Percentiles rank a stretch among this genome's conserved stretches.
phyloP scores from a whole-genome alignment of 2,329 filamentous ascomycete species.

The Fusarium mangiferae region DNA sequence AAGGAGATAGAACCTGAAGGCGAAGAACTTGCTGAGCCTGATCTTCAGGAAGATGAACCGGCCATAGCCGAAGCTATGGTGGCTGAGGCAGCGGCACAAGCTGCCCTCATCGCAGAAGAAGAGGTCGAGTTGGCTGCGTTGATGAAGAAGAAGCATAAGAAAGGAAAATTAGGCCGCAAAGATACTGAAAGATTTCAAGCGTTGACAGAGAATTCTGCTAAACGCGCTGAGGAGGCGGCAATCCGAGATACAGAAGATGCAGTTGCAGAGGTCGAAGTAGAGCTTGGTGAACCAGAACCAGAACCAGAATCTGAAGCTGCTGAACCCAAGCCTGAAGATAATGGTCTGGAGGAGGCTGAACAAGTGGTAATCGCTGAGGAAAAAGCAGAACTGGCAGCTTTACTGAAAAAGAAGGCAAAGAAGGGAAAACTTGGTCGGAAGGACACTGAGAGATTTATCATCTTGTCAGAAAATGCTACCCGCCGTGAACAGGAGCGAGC shows the following conservation, averaged over 20 bases:
- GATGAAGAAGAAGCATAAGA: conserved; percentile 51
- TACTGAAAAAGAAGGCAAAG: conserved; percentile 51
- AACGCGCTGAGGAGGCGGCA: conserved; percentile 22
- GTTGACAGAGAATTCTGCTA: conserved; percentile 15
- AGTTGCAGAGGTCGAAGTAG: conserved; percentile 47
- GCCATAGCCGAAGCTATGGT: conserved; percentile 25
- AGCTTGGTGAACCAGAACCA: conserved; percentile 34
- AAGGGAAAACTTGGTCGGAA: conserved; percentile 45
- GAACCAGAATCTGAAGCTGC: conserved; percentile 46
- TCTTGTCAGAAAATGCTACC: conserved; percentile 25
- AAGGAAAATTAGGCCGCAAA: conserved; percentile 42
- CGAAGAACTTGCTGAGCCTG: not conserved
- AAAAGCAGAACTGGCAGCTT: conserved; percentile 54
- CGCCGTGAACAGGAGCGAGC: conserved; percentile 40
- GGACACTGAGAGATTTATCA: conserved; percentile 34
- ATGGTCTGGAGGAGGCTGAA: conserved; percentile 29
- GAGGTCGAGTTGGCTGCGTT: conserved; percentile 55
- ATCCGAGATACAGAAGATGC: conserved; percentile 26
- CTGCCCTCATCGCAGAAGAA: conserved; percentile 46
- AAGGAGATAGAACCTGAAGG: conserved; percentile 3
- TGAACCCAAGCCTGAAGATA: conserved; percentile 38
- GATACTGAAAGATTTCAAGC: conserved; percentile 33
- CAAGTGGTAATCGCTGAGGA: conserved; percentile 44
- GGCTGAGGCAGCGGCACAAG: conserved; percentile 17
- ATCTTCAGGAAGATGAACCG: conserved; percentile 45